phyloP scores from a whole-genome alignment of 225 moss, liverwort and hornwort species.

The Bryum argenteum region DNA sequence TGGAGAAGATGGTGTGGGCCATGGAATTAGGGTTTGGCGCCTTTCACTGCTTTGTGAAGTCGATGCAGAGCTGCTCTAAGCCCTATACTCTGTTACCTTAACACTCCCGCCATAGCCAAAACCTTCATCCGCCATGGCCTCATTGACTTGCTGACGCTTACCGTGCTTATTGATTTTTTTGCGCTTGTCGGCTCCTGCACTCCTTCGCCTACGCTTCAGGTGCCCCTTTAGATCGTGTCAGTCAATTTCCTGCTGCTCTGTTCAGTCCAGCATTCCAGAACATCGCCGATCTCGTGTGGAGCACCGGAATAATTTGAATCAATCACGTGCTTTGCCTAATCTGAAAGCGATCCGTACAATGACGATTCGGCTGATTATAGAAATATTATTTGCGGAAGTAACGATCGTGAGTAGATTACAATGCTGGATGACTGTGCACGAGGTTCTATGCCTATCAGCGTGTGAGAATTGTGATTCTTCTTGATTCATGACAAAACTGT shows the following conservation, averaged over 20 bases:
- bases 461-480: neutral
- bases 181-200: neutral
- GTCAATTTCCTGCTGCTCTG: neutral
- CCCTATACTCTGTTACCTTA: conserved; percentile 25
- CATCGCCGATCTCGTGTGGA: neutral
- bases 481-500: neutral
- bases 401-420: neutral
- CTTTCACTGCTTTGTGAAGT: neutral
- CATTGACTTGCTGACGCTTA: neutral
- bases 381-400: neutral
- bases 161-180: neutral
- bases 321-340: neutral
- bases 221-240: conserved; percentile 1
- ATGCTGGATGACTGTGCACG: neutral
- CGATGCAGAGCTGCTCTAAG: neutral
- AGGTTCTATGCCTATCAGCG: neutral
- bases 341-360: conserved; percentile 2
- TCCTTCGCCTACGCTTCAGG: conserved; percentile 1
- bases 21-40: conserved; percentile 35
- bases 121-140: conserved; percentile 3
- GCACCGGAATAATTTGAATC: neutral
- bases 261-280: neutral
- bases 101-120: conserved; percentile 26
- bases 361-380: neutral
- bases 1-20: conserved; percentile 5